These are phyloP conservation scores for Akanthomyces dipterigenus DNA, from an alignment of 2,329 filamentous ascomycete species.

Conservation along the genomic window DNA sequence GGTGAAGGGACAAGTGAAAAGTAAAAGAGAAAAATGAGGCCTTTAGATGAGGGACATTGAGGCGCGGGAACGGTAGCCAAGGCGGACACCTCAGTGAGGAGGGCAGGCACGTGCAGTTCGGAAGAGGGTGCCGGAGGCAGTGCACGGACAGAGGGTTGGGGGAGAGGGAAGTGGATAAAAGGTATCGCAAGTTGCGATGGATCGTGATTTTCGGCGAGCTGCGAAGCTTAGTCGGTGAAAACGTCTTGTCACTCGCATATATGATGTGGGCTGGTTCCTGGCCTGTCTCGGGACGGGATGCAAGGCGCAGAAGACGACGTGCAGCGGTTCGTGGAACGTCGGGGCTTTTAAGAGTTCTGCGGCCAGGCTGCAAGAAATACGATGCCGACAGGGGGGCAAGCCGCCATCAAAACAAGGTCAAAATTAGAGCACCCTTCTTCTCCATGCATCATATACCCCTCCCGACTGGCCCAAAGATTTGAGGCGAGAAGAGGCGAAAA, in stretches of 20 bases:
- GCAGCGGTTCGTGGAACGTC: conserved; percentile 5
- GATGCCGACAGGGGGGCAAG: neutral
- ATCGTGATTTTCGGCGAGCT: neutral
- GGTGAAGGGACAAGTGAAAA: neutral
- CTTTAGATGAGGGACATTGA: conserved; percentile 5
- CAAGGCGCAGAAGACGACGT: neutral
- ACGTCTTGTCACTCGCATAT: neutral
- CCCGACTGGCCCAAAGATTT: neutral
- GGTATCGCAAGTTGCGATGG: neutral
- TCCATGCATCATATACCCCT: neutral
- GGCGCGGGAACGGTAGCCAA: neutral
- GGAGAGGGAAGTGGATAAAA: neutral
- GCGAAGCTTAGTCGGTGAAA: neutral
- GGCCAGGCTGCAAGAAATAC: neutral
- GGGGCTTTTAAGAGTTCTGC: neutral
- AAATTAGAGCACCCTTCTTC: neutral
- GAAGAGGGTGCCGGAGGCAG: neutral
- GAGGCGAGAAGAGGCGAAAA: conserved; percentile 3
- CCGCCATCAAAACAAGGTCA: neutral
- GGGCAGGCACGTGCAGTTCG: conserved; percentile 7
- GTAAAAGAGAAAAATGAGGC: neutral
- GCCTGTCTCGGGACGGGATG: neutral
- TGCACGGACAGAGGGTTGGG: neutral
- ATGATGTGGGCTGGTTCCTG: neutral
- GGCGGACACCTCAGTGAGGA: neutral